phyloP scores from a whole-genome alignment of 2,329 filamentous ascomycete species.

The Chaetomium olivaceum region DNA sequence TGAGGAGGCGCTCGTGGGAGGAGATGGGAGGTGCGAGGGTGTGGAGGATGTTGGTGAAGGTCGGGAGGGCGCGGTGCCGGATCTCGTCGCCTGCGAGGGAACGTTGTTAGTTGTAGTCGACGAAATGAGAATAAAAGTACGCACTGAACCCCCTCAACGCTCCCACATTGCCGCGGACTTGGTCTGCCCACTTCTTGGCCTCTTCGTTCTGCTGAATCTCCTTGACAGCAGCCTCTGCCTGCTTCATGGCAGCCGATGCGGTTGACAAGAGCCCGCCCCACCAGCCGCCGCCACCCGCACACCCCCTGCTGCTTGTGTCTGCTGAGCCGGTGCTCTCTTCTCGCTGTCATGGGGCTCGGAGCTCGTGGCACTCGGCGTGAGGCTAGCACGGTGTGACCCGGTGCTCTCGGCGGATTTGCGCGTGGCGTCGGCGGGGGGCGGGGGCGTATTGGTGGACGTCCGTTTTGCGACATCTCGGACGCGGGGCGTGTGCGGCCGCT shows the following conservation, averaged over 20 bases:
- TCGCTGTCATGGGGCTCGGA: conserved; percentile 60
- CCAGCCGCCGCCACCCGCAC: conserved; percentile 68
- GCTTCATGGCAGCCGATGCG: conserved; percentile 82
- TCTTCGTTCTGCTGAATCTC: conserved; percentile 97
- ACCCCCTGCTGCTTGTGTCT: conserved; percentile 40
- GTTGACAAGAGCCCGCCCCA: conserved; percentile 86
- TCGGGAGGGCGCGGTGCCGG: conserved; percentile 82
- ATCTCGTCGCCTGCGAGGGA: conserved; percentile 73
- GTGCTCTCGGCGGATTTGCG: conserved; percentile 79
- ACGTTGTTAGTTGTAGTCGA: not conserved
- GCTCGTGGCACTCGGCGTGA: conserved; percentile 68
- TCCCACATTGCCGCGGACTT: conserved; percentile 86
- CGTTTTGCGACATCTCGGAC: conserved; percentile 59
- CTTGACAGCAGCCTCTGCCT: conserved; percentile 88
- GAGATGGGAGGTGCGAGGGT: conserved; percentile 95
- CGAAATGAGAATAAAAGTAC: conserved; percentile 29
- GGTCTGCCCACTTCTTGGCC: conserved; percentile 92
- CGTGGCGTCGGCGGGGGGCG: conserved; percentile 47
- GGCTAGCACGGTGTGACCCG: conserved; percentile 68
- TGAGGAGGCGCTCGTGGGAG: conserved; percentile 92
- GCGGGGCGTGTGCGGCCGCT: conserved; percentile 81
- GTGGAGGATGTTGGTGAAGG: conserved; percentile 91
- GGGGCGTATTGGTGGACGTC: conserved; percentile 51
- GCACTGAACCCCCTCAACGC: conserved; percentile 74
- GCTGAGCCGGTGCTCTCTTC: conserved; percentile 51